Evolutionary conservation across 495 filamentous ascomycete genomes (phyloP), one percentile per base, ranked within the genome.

Genomic region (Penicillium chermesinum): DNA sequence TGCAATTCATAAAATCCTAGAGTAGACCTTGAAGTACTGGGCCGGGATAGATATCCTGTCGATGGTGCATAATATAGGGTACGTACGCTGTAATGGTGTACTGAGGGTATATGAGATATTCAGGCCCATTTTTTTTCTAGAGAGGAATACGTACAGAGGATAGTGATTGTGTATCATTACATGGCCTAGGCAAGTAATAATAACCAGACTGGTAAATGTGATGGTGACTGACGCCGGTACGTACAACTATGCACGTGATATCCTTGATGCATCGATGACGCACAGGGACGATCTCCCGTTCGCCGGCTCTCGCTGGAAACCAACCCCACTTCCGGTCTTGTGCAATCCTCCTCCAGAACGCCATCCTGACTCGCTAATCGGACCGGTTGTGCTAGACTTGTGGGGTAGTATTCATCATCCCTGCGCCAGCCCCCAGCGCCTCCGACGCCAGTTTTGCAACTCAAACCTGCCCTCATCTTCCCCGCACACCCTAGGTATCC

Each of bases 191-290:
- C n/a, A n/a, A n/a, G n/a, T n/a, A n/a, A n/a, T n/a, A n/a, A n/a
- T n/a, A n/a, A n/a, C n/a, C n/a, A n/a, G n/a, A n/a, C n/a, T n/a
- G n/a, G n/a, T n/a, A n/a, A n/a, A n/a, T n/a, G n/a, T n/a, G n/a
- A n/a, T n/a, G n/a, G n/a, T n/a, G n/a, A n/a, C n/a, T n/a, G 2
- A 30, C n/a, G 30, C 17, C 16, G 10, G 27, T 8, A 18, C 16
- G 19, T 8, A 44, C 33, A 22, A 27, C 1, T 12, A 6, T 20
- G 3, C 65, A 70, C 63, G 63, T 68, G 65, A 66, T 52, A 20
- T 38, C 13, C 41, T 37, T 55, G 58, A 57, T 63, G 63, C 58
- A 66, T 52, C 47, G 43, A 68, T 70, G 67, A 70, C 67, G 67
- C 61, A 66, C 54, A 52, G 56, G 52, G 58, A 50, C 62, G 64